phyloP scores from a whole-genome alignment of 768 basidiomycete genomes.

The Suillus subalutaceus region DNA sequence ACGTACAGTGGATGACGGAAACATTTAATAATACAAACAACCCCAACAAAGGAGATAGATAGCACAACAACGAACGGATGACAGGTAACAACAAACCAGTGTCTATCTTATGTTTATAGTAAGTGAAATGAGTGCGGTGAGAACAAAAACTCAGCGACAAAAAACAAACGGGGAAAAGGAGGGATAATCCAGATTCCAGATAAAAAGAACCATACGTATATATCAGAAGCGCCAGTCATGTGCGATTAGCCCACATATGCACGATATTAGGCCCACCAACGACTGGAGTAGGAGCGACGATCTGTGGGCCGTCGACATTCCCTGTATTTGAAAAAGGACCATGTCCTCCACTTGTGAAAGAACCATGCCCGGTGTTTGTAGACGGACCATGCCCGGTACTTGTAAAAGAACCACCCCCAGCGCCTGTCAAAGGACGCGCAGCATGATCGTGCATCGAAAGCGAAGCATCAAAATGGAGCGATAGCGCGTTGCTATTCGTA shows the following conservation, averaged over 20 bases:
- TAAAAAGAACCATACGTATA: constrained; percentile 6
- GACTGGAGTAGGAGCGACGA: constrained; percentile 36
- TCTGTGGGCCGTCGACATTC: constrained; percentile 26
- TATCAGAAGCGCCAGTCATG: constrained; percentile 24
- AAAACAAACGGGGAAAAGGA: constrained; percentile 3
- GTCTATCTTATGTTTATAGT: neutral
- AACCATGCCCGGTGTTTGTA: constrained; percentile 17
- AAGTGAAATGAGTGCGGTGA: constrained; percentile 5
- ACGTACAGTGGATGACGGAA: constrained; percentile 17
- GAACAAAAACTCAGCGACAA: neutral
- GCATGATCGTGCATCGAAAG: constrained; percentile 29
- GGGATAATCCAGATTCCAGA: constrained; percentile 9
- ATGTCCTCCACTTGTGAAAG: constrained; percentile 15
- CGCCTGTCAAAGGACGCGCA: constrained; percentile 19
- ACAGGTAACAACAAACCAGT: constrained; percentile 11
- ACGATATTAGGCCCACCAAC: constrained; percentile 37
- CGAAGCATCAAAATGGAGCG: constrained; percentile 40
- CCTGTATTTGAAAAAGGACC: constrained; percentile 19
- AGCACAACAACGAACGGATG: constrained; percentile 18
- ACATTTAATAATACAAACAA: constrained; percentile 28
- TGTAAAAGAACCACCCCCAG: constrained; percentile 17
- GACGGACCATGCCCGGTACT: constrained; percentile 16
- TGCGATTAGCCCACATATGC: constrained; percentile 37
- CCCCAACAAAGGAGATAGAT: constrained; percentile 7
- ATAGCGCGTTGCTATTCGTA: constrained; percentile 33